These are phyloP conservation scores for Agaricus subrufescens DNA, from an alignment of 768 basidiomycete genomes.

Conservation along the genomic window DNA sequence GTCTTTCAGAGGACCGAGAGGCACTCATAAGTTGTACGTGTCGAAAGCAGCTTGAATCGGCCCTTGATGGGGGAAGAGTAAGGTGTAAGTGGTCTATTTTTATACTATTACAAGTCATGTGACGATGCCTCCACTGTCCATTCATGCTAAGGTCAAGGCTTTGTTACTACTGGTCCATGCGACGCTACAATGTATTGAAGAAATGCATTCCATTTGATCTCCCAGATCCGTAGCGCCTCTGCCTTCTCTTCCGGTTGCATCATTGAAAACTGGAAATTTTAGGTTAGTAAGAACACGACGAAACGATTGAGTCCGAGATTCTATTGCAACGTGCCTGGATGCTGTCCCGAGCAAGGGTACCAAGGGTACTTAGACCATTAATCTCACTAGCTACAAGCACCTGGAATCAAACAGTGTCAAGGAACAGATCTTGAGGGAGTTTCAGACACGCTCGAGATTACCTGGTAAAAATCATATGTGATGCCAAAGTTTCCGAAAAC, in stretches of 20 bases:
- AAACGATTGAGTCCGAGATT: not conserved
- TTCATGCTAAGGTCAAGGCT: not conserved
- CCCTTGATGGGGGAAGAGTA: too few species aligned
- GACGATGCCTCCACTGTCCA: too few species aligned
- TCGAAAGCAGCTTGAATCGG: not conserved
- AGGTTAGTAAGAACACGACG: not conserved
- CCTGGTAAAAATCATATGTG: constrained; percentile 74
- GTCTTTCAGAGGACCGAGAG: not conserved
- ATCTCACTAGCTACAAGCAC: constrained; percentile 67
- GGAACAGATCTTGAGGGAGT: not conserved
- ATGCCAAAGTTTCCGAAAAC: constrained; percentile 76
- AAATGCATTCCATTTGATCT: constrained; percentile 42
- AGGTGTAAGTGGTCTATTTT: too few species aligned
- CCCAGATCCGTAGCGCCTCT: constrained; percentile 37
- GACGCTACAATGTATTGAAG: constrained; percentile 22
- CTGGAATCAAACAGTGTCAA: not conserved
- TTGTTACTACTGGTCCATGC: not conserved
- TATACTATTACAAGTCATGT: too few species aligned
- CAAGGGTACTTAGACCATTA: constrained; percentile 57
- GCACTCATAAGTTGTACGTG: not conserved
- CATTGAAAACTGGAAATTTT: constrained; percentile 41
- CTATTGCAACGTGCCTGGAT: constrained; percentile 37
- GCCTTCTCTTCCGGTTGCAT: constrained; percentile 42
- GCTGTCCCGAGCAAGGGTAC: constrained; percentile 62
- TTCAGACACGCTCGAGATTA: not conserved